A percentile compares a stretch with the other conserved stretches of the same genome.
These are phyloP conservation scores for Dactylonectria macrodidyma DNA, from an alignment of 2,329 filamentous ascomycete species.

Conservation along the genomic window DNA sequence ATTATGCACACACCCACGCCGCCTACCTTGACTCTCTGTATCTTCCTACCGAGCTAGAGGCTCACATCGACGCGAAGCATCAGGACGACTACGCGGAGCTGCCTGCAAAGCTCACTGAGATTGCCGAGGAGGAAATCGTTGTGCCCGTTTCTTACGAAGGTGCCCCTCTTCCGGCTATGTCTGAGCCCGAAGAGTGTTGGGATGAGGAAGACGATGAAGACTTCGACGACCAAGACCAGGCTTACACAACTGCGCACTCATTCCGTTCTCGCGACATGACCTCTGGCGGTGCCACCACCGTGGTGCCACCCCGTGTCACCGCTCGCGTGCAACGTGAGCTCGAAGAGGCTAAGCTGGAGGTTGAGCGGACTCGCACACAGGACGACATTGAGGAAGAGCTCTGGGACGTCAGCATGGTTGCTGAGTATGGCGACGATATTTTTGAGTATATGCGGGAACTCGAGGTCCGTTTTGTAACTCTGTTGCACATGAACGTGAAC, in stretches of 20 bases:
- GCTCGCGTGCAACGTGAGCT: constrained; percentile 81
- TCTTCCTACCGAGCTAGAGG: constrained; percentile 44
- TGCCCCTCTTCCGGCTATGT: constrained; percentile 48
- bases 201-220: constrained; percentile 84
- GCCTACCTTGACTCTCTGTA: constrained; percentile 49
- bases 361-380: constrained; percentile 76
- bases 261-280: constrained; percentile 78
- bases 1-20: constrained; percentile 44
- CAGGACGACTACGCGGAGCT: constrained; percentile 44
- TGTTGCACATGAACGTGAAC: constrained; percentile 27
- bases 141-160: constrained; percentile 44
- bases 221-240: constrained; percentile 73
- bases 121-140: constrained; percentile 50
- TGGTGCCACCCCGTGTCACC: constrained; percentile 82
- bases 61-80: constrained; percentile 42
- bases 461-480: constrained; percentile 72
- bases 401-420: constrained; percentile 97
- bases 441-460: constrained; percentile 92
- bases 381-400: constrained; percentile 90
- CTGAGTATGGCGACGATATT: constrained; percentile 96
- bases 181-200: constrained; percentile 78
- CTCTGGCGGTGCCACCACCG: constrained; percentile 64
- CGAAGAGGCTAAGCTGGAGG: constrained; percentile 73
- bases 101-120: constrained; percentile 49
- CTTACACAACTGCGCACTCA: constrained; percentile 83